Base-by-base conservation (phyloP, 257 asterid genomes). In the Haberlea rhodopensis region DNA sequence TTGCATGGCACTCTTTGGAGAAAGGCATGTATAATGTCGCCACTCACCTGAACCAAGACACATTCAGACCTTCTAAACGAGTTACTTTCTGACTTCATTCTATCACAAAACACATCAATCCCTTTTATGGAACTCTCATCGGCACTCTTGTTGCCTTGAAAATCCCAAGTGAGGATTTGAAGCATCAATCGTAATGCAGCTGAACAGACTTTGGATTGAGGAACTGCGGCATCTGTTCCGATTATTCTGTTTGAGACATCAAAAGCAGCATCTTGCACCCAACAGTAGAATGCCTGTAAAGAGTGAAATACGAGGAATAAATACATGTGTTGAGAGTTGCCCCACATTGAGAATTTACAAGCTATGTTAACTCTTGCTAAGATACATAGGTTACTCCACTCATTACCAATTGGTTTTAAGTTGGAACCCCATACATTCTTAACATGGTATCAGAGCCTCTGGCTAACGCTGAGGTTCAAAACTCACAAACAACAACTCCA, bases 151-250 rank as follows among this genome's bases (percentile, higher is more conserved):
- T 74, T 78, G 76, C 78, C 82, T 70, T 71, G 85, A 69, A 92
- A 89, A 70, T 92, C 99, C 99, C 99, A 92, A 63, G 80, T 92
- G 73, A 92, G 79, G 69, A 92, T 80, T 81, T 92, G 99, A 78
- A 85, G 89, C 96, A 92, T 87, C 74, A 92, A 67, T 59, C 84
- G 84, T 63, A 92, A 57, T 40, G 97, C 87, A 53, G 83, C 82
- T 56, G 89, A 73, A 75, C 96, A 92, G 68, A 85, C 90, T 78
- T 83, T 89, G 63, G 70, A 91, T 82, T 89, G 95, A 51, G 95
- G 97, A 67, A 85, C 77, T 68, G 84, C 84, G 9, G 91, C 78
- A 58, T 76, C 76, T 19, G 91, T 80, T 73, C 71, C 87, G 63
- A 81, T 61, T 76, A 92, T 85, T 74, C 71, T 84, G 73, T 77